Evolutionary conservation across 257 asterid species (phyloP).

Genomic region (Nicotiana knightiana): DNA sequence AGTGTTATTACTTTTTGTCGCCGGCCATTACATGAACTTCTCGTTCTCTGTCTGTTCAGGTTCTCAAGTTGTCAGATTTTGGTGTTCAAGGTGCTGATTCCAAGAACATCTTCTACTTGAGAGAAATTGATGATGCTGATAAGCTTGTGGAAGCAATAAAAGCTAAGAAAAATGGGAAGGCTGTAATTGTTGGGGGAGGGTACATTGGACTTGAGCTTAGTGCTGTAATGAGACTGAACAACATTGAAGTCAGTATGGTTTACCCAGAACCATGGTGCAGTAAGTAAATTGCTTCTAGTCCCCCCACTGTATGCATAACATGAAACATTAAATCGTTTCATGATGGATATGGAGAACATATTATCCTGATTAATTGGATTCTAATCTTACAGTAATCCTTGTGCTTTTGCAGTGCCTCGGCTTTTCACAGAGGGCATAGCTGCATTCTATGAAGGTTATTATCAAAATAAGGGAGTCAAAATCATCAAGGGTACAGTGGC

Average conservation of each 20-base stretch:
- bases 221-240: slow-evolving; percentile 72
- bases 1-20: not conserved
- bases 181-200: slow-evolving; percentile 94
- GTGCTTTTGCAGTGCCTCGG: slow-evolving; percentile 74
- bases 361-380: not conserved
- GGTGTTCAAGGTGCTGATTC: slow-evolving; percentile 87
- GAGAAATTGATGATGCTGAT: slow-evolving; percentile 88
- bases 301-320: not conserved
- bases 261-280: slow-evolving; percentile 99
- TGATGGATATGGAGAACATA: not conserved
- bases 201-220: slow-evolving; percentile 96
- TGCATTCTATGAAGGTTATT: slow-evolving; percentile 84
- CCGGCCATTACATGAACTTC: not conserved
- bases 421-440: slow-evolving; percentile 87
- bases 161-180: slow-evolving; percentile 71
- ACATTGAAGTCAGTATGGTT: slow-evolving; percentile 79
- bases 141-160: slow-evolving; percentile 80
- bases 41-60: slow-evolving; percentile 33
- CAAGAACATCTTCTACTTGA: slow-evolving; percentile 80
- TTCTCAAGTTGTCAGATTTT: slow-evolving; percentile 67
- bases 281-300: slow-evolving; percentile 35
- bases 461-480: slow-evolving; percentile 67
- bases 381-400: slow-evolving; percentile 5
- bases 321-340: not conserved
- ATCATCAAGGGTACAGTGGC: slow-evolving; percentile 97